Percentiles rank a stretch among this genome's conserved stretches.
These are phyloP conservation scores for Nemania sp. DNA, from an alignment of 2,329 filamentous ascomycete species.

Conservation along the genomic window DNA sequence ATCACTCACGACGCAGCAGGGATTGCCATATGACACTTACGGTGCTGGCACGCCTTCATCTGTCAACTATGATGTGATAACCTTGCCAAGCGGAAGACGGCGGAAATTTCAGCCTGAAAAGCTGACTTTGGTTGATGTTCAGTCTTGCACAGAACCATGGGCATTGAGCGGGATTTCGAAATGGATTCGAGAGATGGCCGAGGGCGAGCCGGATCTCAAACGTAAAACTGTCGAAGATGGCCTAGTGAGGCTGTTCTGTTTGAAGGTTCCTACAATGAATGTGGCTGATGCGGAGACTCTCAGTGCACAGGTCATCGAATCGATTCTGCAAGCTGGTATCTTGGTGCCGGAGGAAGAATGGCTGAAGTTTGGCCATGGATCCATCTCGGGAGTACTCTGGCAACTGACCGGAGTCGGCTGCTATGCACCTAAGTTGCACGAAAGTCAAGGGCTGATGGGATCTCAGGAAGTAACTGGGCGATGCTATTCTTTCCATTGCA, in stretches of 20 bases:
- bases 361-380: slow-evolving; percentile 86
- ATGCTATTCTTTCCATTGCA: slow-evolving; percentile 94
- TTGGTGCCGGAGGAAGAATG: slow-evolving; percentile 92
- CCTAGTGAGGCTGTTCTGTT: slow-evolving; percentile 84
- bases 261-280: slow-evolving; percentile 98
- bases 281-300: slow-evolving; percentile 93
- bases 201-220: slow-evolving; percentile 87
- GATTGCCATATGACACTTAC: slow-evolving; percentile 59
- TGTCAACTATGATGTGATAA: slow-evolving; percentile 80
- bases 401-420: slow-evolving; percentile 91
- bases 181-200: slow-evolving; percentile 88
- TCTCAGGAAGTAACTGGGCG: slow-evolving; percentile 65
- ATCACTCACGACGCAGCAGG: slow-evolving; percentile 56
- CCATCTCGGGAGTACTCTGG: slow-evolving; percentile 87
- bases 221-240: slow-evolving; percentile 85
- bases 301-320: slow-evolving; percentile 73
- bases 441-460: slow-evolving; percentile 49
- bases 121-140: slow-evolving; percentile 78
- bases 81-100: slow-evolving; percentile 76
- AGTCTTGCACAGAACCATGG: slow-evolving; percentile 88
- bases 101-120: slow-evolving; percentile 87
- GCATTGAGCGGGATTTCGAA: slow-evolving; percentile 83
- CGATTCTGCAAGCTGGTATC: slow-evolving; percentile 79
- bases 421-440: slow-evolving; percentile 84
- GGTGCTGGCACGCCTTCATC: slow-evolving; percentile 58